These are phyloP conservation scores for Macrophomina tecta DNA, from an alignment of 2,329 filamentous ascomycete genomes.

Conservation along the genomic window DNA sequence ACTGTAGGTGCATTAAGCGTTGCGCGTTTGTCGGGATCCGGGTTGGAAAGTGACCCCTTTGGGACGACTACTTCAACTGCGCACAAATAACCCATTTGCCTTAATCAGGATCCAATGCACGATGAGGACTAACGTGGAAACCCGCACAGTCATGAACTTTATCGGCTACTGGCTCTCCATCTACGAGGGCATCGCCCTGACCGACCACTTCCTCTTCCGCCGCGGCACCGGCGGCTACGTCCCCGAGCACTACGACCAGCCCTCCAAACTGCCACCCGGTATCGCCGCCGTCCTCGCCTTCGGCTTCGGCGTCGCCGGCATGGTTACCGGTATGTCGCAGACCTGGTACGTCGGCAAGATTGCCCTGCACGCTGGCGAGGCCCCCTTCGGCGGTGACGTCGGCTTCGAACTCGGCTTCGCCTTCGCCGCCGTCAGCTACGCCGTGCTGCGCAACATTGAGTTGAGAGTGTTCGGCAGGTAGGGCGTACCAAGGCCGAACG, in stretches of 20 bases:
- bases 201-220: constrained; percentile 73
- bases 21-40: no score
- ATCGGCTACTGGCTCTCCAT: constrained; percentile 74
- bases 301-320: constrained; percentile 67
- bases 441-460: constrained; percentile 58
- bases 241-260: constrained; percentile 64
- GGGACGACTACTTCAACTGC: no score
- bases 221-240: constrained; percentile 66
- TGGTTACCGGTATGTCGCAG: constrained; percentile 74
- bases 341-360: constrained; percentile 71
- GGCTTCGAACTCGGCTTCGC: constrained; percentile 71
- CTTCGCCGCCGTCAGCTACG: constrained; percentile 62
- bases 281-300: constrained; percentile 70
- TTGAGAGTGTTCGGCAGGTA: constrained; percentile 52
- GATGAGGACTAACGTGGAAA: constrained; percentile 60
- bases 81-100: no score
- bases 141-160: constrained; percentile 67
- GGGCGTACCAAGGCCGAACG: constrained; percentile 19
- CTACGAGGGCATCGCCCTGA: constrained; percentile 69
- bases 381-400: constrained; percentile 62
- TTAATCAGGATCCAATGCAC: no score
- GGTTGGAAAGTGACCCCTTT: no score
- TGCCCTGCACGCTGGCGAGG: constrained; percentile 62
- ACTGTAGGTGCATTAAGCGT: neutral
- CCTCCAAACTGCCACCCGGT: constrained; percentile 64